Conservation (phyloP, 345 rosid species). For the Sonneratia caseolaris region DNA sequence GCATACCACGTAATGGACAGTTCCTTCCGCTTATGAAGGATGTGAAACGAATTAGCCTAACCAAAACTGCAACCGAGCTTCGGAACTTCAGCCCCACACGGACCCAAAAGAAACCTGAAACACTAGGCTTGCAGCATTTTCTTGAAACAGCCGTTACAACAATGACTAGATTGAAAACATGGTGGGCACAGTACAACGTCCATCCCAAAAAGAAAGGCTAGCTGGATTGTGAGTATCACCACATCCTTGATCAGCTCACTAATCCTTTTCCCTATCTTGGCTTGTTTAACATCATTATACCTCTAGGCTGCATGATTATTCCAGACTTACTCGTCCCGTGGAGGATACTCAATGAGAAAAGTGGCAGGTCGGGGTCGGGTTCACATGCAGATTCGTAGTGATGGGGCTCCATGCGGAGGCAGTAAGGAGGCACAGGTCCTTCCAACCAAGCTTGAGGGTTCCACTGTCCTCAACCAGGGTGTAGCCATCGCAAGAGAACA, state of each 20-base stretch:
- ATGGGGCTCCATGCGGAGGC: slow-evolving; percentile 95
- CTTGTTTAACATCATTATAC: not conserved
- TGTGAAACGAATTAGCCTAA: too few species aligned
- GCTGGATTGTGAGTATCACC: not conserved
- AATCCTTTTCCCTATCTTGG: not conserved
- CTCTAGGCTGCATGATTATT: not conserved
- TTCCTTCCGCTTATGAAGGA: too few species aligned
- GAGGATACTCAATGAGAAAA: slow-evolving; percentile 9
- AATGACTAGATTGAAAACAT: not conserved
- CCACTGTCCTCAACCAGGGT: slow-evolving; percentile 94
- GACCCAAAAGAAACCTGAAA: too few species aligned
- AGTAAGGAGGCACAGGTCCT: slow-evolving; percentile 92
- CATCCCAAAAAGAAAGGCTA: not conserved
- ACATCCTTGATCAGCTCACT: not conserved
- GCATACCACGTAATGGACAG: too few species aligned
- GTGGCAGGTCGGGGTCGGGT: slow-evolving; percentile 11
- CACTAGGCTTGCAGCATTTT: too few species aligned
- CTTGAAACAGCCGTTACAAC: not conserved
- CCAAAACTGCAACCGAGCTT: not conserved
- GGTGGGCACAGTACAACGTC: not conserved
- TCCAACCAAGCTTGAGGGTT: slow-evolving; percentile 93
- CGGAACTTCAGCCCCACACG: not conserved
- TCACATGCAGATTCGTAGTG: slow-evolving; percentile 10
- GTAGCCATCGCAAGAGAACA: slow-evolving; percentile 94
- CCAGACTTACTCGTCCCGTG: not conserved